Conservation (phyloP, 345 rosid genomes). For the Carallia pectinifolia region DNA sequence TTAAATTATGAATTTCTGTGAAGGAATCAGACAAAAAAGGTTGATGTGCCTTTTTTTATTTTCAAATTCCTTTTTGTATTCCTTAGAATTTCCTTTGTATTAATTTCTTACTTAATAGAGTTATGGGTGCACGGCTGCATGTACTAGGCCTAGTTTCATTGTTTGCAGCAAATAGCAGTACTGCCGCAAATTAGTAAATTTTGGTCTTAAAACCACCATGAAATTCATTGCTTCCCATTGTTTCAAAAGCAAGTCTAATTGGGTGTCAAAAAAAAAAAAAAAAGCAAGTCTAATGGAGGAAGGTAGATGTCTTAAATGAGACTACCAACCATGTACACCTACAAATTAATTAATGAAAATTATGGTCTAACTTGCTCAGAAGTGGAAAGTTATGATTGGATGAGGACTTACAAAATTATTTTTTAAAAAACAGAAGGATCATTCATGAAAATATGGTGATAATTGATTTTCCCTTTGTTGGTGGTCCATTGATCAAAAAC, state of each 20-base stretch:
- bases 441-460: too few species aligned
- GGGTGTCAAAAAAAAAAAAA: too few species aligned
- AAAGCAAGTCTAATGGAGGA: background rate
- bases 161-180: constrained; percentile 12
- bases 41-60: too few species aligned
- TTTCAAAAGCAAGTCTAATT: background rate
- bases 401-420: too few species aligned
- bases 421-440: too few species aligned
- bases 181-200: background rate
- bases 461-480: too few species aligned
- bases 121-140: background rate
- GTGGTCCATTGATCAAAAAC: too few species aligned
- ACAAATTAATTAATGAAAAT: background rate
- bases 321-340: background rate
- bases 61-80: background rate
- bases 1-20: background rate
- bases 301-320: constrained; percentile 5
- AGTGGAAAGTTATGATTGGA: too few species aligned
- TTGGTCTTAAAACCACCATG: background rate
- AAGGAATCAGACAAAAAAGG: too few species aligned
- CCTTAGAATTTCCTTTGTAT: background rate
- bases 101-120: background rate
- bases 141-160: background rate
- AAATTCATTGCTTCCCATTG: constrained; percentile 2
- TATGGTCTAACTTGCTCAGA: too few species aligned